These are phyloP conservation scores for Nicotiana obtusifolia DNA, from an alignment of 257 asterid genomes.

Conservation along the genomic window DNA sequence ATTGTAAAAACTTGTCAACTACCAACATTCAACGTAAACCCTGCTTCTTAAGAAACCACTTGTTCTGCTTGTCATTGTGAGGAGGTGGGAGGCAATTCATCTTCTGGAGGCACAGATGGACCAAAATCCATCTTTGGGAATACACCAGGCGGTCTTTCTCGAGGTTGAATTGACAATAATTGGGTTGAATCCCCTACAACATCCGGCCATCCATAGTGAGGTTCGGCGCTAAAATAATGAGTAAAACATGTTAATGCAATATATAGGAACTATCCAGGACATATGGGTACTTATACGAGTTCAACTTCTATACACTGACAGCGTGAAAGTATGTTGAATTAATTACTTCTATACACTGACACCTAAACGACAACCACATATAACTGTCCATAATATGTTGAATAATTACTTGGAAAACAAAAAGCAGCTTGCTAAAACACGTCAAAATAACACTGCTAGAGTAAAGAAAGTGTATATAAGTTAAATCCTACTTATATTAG, in stretches of 20 bases:
- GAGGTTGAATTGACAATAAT: conserved; percentile 73
- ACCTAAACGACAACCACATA: too few species aligned
- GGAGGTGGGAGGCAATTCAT: conserved; percentile 34
- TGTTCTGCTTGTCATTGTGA: conserved; percentile 16
- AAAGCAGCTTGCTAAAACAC: neutral
- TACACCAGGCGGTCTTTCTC: conserved; percentile 88
- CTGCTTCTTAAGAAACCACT: neutral
- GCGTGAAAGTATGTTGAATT: neutral
- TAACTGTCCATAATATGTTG: neutral
- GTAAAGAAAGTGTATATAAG: neutral
- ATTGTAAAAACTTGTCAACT: neutral
- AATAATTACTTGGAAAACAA: neutral
- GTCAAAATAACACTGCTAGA: neutral
- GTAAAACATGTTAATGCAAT: neutral
- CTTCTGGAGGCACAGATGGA: conserved; percentile 27
- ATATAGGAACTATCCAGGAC: neutral
- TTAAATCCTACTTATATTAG: neutral
- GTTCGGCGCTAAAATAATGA: conserved; percentile 67
- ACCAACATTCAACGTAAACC: neutral
- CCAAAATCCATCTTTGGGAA: conserved; percentile 80
- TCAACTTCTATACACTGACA: neutral
- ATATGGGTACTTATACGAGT: neutral
- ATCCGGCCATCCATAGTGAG: conserved; percentile 99
- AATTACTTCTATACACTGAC: too few species aligned
- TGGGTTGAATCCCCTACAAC: conserved; percentile 97